Conservation (phyloP, 148 eudicot genomes). For the Drosera capensis region DNA sequence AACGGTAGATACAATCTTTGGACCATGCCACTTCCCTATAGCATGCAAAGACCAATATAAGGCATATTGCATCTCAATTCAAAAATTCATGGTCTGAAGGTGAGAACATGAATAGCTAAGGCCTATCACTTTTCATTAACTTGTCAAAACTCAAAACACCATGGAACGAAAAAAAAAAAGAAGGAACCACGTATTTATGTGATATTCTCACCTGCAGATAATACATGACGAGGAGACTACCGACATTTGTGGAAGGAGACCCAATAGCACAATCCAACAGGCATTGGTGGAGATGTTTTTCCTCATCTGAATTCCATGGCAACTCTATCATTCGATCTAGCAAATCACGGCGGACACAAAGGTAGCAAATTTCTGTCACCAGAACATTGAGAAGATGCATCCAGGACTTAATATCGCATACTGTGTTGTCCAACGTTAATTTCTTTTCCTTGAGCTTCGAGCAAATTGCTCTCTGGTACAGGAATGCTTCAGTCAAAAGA, state of each 20-base stretch:
- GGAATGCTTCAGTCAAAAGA: constrained; percentile 81
- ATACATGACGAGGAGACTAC: constrained; percentile 93
- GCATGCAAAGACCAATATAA: too few relatives aligned
- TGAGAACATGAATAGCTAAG: too few relatives aligned
- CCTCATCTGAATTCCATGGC: constrained; percentile 86
- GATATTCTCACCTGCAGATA: constrained; percentile 58
- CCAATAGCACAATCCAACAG: constrained; percentile 52
- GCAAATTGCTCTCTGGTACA: constrained; percentile 79
- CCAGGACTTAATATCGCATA: constrained; percentile 35
- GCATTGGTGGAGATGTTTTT: constrained; percentile 66
- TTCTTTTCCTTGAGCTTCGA: constrained; percentile 54
- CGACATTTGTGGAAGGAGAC: constrained; percentile 41
- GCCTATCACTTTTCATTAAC: too few relatives aligned
- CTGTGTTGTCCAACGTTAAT: constrained; percentile 20
- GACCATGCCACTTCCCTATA: too few relatives aligned
- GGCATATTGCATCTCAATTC: too few relatives aligned
- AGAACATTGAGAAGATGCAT: constrained; percentile 61
- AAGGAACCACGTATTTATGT: not conserved
- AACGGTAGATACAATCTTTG: too few relatives aligned
- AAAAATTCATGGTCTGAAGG: too few relatives aligned
- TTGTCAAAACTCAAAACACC: not conserved
- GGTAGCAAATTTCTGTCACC: constrained; percentile 77
- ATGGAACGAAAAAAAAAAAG: not conserved
- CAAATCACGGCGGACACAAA: constrained; percentile 68
- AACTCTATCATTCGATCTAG: constrained; percentile 76